Evolutionary conservation across 208 protist species (phyloP), one percentile per base, ranked within the genome.

Genomic region (Crithidia fasciculata): DNA sequence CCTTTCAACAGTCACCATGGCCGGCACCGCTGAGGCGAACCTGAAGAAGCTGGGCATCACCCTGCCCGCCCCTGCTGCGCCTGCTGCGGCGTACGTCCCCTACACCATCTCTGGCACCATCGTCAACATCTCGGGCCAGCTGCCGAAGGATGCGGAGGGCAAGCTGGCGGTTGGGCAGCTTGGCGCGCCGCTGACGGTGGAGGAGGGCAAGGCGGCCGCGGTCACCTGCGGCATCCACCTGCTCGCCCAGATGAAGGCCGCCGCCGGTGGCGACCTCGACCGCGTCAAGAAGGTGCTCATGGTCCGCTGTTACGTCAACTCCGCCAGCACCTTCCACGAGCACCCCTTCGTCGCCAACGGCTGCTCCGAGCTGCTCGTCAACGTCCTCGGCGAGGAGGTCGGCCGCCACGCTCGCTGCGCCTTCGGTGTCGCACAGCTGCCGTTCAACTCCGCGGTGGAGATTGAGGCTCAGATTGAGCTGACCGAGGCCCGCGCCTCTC

Each of bases 251-350:
- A 81, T 94, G 61, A 90, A 90, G 67, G 85, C 82, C 19, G 88
- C 90, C 2, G 71, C 85, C 10, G 76, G 60, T 13, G 84, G 85
- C 40, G 76, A 93, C 72, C 80, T 93, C 5, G 79, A 81, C 74
- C 69, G 74, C 36, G 84, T 95, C 52, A 89, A 84, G 69, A 91
- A 84, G 40, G 85, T 95, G 45, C 85, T 92, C 37, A 94, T 94
- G 78, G 78, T 95, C 49, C 85, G 63, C 55, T 88, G 84, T 66
- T 95, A 89, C 79, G 88, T 95, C 8, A 91, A 87, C 74, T 91
- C 90, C 5, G 62, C 78, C 4, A 72, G 74, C 52, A 70, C 57
- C 52, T 93, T 93, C 71, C 82, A 85, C 43, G 71, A 89, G 13
- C 88, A 94, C 62, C 86, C 74, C 43, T 52, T 81, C 8, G 90